These are phyloP conservation scores for Salinomyces thailandicus DNA, from an alignment of 2,329 filamentous ascomycete genomes.

Conservation along the genomic window DNA sequence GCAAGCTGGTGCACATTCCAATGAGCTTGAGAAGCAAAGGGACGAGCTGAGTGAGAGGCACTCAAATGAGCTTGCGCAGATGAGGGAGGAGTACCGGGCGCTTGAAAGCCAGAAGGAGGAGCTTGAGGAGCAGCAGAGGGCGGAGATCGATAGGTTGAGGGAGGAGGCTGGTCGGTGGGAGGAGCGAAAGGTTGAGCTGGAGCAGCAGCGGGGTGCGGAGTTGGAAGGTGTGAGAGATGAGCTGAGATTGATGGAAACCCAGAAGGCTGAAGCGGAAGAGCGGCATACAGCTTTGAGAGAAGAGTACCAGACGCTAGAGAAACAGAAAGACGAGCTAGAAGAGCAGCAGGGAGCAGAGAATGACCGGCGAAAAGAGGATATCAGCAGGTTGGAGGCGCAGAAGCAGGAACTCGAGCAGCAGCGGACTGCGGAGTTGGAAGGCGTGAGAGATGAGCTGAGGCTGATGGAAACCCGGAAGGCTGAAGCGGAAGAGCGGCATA, in stretches of 20 bases:
- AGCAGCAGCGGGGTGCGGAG: no score
- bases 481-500: no score
- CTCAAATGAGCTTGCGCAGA: conserved; percentile 1
- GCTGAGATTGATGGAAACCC: no score
- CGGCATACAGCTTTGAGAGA: no score
- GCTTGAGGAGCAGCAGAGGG: not conserved
- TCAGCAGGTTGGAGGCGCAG: no score
- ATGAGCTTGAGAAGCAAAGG: conserved; percentile 5
- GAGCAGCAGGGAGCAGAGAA: not conserved
- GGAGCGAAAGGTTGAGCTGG: no score
- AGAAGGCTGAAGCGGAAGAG: no score
- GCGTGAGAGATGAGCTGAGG: no score
- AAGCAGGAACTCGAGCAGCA: no score
- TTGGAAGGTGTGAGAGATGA: no score
- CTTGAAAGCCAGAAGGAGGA: not conserved
- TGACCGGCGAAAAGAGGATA: not conserved
- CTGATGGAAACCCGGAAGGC: no score
- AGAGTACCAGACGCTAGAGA: not conserved
- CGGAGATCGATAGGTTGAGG: not conserved
- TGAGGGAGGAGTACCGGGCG: not conserved
- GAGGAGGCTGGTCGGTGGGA: not conserved
- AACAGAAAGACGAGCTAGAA: not conserved
- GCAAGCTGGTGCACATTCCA: conserved; percentile 9
- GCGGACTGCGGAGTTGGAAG: no score
- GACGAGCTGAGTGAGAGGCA: conserved; percentile 4